Percentiles rank a stretch among this genome's conserved stretches.
phyloP scores from a whole-genome alignment of 352 stramenopile genomes.

The Phytopythium cucurbitacearum region DNA sequence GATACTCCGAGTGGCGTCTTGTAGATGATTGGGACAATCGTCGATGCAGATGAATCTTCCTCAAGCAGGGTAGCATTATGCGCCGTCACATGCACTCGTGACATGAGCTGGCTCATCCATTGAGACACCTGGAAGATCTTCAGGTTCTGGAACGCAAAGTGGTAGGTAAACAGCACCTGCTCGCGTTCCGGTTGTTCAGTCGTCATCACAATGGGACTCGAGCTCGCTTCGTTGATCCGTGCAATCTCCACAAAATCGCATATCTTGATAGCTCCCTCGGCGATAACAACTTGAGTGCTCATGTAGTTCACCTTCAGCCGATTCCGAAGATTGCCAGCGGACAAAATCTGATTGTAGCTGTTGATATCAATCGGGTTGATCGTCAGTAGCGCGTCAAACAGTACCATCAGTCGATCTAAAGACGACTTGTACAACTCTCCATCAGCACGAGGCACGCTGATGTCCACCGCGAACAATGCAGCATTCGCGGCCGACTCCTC shows the following conservation, averaged over 20 bases:
- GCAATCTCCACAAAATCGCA: slow-evolving; percentile 38
- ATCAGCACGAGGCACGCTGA: slow-evolving; percentile 49
- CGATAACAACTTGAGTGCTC: slow-evolving; percentile 55
- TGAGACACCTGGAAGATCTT: slow-evolving; percentile 85
- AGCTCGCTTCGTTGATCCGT: not conserved
- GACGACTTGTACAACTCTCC: slow-evolving; percentile 61
- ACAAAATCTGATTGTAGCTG: slow-evolving; percentile 70
- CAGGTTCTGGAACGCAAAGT: slow-evolving; percentile 72
- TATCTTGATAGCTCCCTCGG: slow-evolving; percentile 57
- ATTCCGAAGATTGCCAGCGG: slow-evolving; percentile 37
- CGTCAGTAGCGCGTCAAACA: slow-evolving; percentile 82
- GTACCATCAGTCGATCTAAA: slow-evolving; percentile 74
- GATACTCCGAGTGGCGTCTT: slow-evolving; percentile 75
- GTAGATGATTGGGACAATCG: slow-evolving; percentile 67
- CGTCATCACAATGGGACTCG: not conserved
- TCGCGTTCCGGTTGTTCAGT: slow-evolving; percentile 4
- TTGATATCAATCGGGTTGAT: slow-evolving; percentile 88
- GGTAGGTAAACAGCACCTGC: slow-evolving; percentile 55
- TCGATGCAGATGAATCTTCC: slow-evolving; percentile 40
- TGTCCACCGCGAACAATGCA: slow-evolving; percentile 54
- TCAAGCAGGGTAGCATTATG: slow-evolving; percentile 77
- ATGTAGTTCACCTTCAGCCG: slow-evolving; percentile 75
- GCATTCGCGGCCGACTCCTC: slow-evolving; percentile 48
- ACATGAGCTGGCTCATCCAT: slow-evolving; percentile 81
- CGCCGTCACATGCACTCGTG: slow-evolving; percentile 61